These are phyloP conservation scores for Leccinum uliginosum DNA, from an alignment of 768 basidiomycete genomes.

Conservation along the genomic window DNA sequence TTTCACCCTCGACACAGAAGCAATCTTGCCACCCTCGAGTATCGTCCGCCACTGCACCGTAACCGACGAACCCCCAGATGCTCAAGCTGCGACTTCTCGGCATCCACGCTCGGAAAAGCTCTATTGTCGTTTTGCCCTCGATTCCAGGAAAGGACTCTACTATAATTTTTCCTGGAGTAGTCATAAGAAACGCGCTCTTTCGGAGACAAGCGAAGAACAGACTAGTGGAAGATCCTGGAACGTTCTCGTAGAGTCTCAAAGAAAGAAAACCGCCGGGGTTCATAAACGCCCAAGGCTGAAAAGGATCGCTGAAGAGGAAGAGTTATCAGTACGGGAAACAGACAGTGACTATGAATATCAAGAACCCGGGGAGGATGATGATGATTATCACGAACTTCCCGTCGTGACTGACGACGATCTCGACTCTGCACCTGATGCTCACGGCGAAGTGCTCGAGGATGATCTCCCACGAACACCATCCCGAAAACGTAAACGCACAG, in stretches of 20 bases:
- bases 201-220: conserved; percentile 22
- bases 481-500: conserved; percentile 45
- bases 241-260: conserved; percentile 29
- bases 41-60: conserved; percentile 53
- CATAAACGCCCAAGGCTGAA: conserved; percentile 21
- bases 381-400: conserved; percentile 21
- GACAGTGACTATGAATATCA: conserved; percentile 23
- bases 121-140: conserved; percentile 56
- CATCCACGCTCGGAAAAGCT: conserved; percentile 9
- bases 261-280: conserved; percentile 3
- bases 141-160: conserved; percentile 56
- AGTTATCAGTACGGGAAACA: conserved; percentile 11
- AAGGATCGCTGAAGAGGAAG: conserved; percentile 23
- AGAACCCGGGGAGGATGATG: conserved; percentile 12
- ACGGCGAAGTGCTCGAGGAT: conserved; percentile 23
- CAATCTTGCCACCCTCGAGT: conserved; percentile 45
- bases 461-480: conserved; percentile 48
- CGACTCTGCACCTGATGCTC: conserved; percentile 27
- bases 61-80: conserved; percentile 24
- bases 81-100: conserved; percentile 14
- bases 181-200: conserved; percentile 41
- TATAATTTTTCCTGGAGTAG: conserved; percentile 58
- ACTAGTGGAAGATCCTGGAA: conserved; percentile 45
- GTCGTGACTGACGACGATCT: conserved; percentile 11
- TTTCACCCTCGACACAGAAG: conserved; percentile 50